These are phyloP conservation scores for Spizellomyces sp. DNA, from an alignment of 192 early-diverging fungal species.

Conservation along the genomic window DNA sequence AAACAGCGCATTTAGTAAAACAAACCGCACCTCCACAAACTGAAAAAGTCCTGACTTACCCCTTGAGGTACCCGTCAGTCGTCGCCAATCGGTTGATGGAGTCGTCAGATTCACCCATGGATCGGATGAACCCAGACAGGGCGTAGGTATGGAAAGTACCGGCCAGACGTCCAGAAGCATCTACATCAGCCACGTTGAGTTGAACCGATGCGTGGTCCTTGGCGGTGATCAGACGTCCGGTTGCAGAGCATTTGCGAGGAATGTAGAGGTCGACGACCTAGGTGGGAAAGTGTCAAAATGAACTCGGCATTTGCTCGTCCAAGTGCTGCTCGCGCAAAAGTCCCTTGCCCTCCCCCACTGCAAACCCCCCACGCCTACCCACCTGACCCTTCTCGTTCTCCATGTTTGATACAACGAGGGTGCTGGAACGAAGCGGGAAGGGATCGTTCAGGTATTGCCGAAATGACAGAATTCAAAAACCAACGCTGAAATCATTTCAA, in stretches of 20 bases:
- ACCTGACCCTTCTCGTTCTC: slow-evolving; percentile 60
- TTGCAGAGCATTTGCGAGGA: slow-evolving; percentile 97
- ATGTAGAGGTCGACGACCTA: slow-evolving; percentile 89
- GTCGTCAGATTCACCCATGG: slow-evolving; percentile 91
- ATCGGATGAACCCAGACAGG: slow-evolving; percentile 89
- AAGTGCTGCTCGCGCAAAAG: too few species aligned
- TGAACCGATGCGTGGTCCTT: slow-evolving; percentile 99
- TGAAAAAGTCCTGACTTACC: slow-evolving; percentile 39
- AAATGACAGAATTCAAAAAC: too few species aligned
- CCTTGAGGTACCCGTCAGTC: slow-evolving; percentile 66
- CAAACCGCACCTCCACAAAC: too few species aligned
- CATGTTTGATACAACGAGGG: slow-evolving; percentile 25
- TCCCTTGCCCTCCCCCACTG: background rate
- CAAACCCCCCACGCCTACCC: background rate
- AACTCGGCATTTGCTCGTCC: background rate
- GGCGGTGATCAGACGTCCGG: slow-evolving; percentile 95
- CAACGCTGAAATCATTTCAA: too few species aligned
- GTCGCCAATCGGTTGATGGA: slow-evolving; percentile 92
- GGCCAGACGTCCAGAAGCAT: slow-evolving; percentile 76
- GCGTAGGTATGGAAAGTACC: slow-evolving; percentile 84
- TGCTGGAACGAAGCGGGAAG: too few species aligned
- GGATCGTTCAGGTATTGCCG: too few species aligned
- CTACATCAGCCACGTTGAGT: slow-evolving; percentile 94
- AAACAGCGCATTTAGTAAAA: background rate
- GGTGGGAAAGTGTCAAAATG: background rate